Percentiles rank a stretch among this genome's conserved stretches.
phyloP scores from a whole-genome alignment of 192 early-diverging fungal genomes.

The Rhizophagus prolifer region DNA sequence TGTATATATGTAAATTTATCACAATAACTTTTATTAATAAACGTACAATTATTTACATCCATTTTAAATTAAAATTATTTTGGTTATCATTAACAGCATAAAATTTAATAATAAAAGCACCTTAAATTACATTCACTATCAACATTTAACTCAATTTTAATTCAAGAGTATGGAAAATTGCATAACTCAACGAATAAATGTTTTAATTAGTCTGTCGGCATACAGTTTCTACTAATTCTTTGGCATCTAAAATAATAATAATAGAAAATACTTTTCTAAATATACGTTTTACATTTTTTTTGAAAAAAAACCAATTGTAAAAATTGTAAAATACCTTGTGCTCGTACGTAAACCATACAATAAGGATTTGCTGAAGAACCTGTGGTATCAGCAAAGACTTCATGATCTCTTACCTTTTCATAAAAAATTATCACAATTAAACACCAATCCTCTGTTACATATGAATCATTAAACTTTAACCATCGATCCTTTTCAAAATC shows the following conservation, averaged over 20 bases:
- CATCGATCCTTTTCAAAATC: conserved; percentile 59
- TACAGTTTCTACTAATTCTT: conserved; percentile 8
- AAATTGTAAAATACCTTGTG: conserved; percentile 27
- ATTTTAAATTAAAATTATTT: too few relatives aligned
- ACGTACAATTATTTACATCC: not conserved
- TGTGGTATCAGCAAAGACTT: conserved; percentile 56
- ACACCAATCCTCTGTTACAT: conserved; percentile 50
- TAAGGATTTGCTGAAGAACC: conserved; percentile 67
- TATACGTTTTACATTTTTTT: not conserved
- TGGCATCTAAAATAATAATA: conserved; percentile 2
- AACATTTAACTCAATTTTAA: not conserved
- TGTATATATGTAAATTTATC: too few relatives aligned
- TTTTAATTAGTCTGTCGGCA: not conserved
- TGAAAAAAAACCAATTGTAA: too few relatives aligned
- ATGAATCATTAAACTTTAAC: conserved; percentile 75
- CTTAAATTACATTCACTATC: not conserved
- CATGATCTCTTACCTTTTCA: conserved; percentile 45
- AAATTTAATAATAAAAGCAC: not conserved
- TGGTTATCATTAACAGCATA: not conserved
- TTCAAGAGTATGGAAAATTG: not conserved
- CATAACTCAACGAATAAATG: not conserved
- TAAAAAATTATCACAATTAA: not conserved
- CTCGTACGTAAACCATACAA: conserved; percentile 68
- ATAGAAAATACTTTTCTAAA: not conserved
- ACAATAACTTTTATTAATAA: too few relatives aligned